These are phyloP conservation scores for Scheffersomyces amazonensis DNA, from an alignment of 805 yeast species.

Conservation along the genomic window DNA sequence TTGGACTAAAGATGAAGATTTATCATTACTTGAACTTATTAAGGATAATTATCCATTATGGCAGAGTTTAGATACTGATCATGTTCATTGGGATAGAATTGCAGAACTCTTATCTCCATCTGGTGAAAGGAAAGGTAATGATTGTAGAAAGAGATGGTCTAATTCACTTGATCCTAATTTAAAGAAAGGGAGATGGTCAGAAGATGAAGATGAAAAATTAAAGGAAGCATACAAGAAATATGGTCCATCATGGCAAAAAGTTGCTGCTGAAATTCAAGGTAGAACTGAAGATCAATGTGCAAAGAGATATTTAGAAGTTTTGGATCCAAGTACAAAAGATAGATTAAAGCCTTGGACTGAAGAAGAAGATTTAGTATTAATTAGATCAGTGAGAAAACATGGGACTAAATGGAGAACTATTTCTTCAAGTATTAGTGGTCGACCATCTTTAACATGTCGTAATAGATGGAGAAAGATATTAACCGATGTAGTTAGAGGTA, in stretches of 20 bases:
- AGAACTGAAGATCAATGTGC: slow-evolving; percentile 96
- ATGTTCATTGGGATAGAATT: slow-evolving; percentile 61
- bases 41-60: slow-evolving; percentile 26
- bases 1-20: slow-evolving; percentile 80
- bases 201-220: slow-evolving; percentile 69
- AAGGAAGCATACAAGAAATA: slow-evolving; percentile 59
- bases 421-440: slow-evolving; percentile 63
- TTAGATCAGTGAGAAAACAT: slow-evolving; percentile 61
- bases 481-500: slow-evolving; percentile 68
- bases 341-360: slow-evolving; percentile 75
- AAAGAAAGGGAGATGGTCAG: slow-evolving; percentile 84
- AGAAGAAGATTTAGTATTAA: slow-evolving; percentile 70
- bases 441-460: slow-evolving; percentile 88
- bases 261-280: slow-evolving; percentile 71
- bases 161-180: slow-evolving; percentile 81
- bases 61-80: slow-evolving; percentile 30
- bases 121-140: slow-evolving; percentile 64
- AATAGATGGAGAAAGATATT: slow-evolving; percentile 90
- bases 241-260: slow-evolving; percentile 87
- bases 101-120: slow-evolving; percentile 39
- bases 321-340: slow-evolving; percentile 78
- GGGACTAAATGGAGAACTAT: slow-evolving; percentile 92
- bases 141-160: slow-evolving; percentile 85
- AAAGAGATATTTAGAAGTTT: slow-evolving; percentile 81
- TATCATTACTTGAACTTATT: slow-evolving; percentile 41